phyloP scores from a whole-genome alignment of 768 basidiomycete genomes.

The Pulveroboletus sp. region DNA sequence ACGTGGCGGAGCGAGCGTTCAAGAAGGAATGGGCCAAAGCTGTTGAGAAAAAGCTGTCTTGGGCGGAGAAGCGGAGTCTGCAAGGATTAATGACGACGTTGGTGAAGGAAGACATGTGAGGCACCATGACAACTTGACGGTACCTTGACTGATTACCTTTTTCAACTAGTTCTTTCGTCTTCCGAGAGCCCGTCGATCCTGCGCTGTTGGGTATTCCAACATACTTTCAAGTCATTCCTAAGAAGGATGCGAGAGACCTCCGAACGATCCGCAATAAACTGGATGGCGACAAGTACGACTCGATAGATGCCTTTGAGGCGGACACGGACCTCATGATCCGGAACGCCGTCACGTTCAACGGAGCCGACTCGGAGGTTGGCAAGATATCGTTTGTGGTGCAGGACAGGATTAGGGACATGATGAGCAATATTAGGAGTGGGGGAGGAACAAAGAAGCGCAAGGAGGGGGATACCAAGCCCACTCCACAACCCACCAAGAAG shows the following conservation, averaged over 20 bases:
- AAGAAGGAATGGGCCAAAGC: conserved; percentile 85
- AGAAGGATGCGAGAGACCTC: conserved; percentile 85
- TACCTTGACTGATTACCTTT: not conserved
- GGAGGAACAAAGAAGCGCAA: conserved; percentile 68
- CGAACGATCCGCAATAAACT: conserved; percentile 77
- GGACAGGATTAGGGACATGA: conserved; percentile 52
- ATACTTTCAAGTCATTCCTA: conserved; percentile 84
- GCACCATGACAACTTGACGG: too few species aligned
- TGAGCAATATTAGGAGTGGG: conserved; percentile 41
- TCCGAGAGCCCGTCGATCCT: conserved; percentile 88
- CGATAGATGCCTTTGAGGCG: conserved; percentile 73
- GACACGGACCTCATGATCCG: conserved; percentile 86
- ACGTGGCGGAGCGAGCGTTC: conserved; percentile 70
- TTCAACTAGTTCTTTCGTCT: conserved; percentile 64
- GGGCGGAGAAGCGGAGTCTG: conserved; percentile 78
- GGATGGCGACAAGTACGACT: conserved; percentile 79
- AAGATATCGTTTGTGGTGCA: conserved; percentile 49
- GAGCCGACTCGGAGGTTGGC: conserved; percentile 76
- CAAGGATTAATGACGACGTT: conserved; percentile 67
- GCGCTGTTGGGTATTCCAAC: conserved; percentile 77
- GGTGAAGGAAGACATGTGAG: conserved; percentile 65
- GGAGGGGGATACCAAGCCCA: conserved; percentile 58
- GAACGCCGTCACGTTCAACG: conserved; percentile 91
- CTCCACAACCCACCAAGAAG: conserved; percentile 67
- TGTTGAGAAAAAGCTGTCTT: conserved; percentile 68